Evolutionary conservation across 1,284 basidiomycete species (phyloP).

Genomic region (Taiwanofungus camphoratus): DNA sequence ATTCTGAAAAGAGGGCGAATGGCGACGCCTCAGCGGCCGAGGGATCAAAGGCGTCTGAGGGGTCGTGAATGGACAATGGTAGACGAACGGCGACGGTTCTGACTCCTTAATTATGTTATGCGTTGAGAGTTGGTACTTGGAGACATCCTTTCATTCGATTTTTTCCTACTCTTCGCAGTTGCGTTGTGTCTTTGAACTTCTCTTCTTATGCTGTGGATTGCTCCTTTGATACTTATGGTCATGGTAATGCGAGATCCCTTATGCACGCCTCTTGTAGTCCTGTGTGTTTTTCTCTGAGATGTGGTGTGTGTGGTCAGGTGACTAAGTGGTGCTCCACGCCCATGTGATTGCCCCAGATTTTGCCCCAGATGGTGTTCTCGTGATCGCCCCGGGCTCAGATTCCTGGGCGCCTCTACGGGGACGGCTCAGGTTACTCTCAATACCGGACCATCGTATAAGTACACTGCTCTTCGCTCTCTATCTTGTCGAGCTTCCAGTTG

Average conservation of each 20-base stretch:
- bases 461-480: no score
- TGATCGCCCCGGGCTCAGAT: no score
- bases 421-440: no score
- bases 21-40: constrained; percentile 24
- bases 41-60: constrained; percentile 18
- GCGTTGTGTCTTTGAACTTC: background rate
- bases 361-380: no score
- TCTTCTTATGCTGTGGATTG: constrained; percentile 7
- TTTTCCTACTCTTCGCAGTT: background rate
- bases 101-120: background rate
- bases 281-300: background rate
- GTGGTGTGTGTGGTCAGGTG: no score
- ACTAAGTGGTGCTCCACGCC: no score
- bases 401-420: no score
- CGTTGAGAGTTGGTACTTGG: background rate
- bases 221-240: constrained; percentile 14
- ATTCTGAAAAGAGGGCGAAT: constrained; percentile 25
- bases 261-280: background rate
- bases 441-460: no score
- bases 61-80: constrained; percentile 17
- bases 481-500: no score
- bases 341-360: background rate
- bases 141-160: background rate
- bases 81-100: no score
- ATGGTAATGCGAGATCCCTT: constrained; percentile 15